phyloP scores from a whole-genome alignment of 306 rosid genomes.

The Vachellia pachyceras region DNA sequence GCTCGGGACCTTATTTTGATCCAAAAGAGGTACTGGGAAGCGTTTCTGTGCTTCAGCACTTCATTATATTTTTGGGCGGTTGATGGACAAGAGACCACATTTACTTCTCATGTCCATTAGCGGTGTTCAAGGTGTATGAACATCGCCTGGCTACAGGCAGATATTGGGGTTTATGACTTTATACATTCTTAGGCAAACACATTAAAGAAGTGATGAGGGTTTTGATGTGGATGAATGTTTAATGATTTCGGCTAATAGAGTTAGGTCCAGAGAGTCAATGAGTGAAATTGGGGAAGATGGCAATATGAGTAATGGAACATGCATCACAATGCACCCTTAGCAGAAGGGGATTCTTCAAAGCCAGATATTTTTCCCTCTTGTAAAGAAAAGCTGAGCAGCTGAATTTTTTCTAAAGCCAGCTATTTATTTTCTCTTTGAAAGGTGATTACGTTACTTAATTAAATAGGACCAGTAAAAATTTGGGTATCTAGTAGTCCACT shows the following conservation, averaged over 20 bases:
- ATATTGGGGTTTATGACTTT: background rate
- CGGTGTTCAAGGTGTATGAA: background rate
- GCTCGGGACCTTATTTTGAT: conserved; percentile 60
- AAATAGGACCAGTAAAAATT: background rate
- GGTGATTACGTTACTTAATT: background rate
- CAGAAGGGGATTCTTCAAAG: background rate
- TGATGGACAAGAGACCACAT: too few species aligned
- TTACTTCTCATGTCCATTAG: too few species aligned
- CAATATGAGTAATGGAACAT: background rate
- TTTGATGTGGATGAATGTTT: background rate
- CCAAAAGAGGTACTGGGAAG: conserved; percentile 62
- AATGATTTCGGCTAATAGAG: background rate
- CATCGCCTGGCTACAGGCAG: background rate
- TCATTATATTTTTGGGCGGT: background rate
- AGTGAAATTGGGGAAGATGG: background rate
- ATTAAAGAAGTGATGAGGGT: background rate
- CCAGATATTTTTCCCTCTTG: background rate
- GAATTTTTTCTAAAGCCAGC: background rate
- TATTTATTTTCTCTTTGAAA: background rate
- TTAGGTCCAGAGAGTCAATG: background rate
- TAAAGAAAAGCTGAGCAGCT: conserved; percentile 8
- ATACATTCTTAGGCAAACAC: background rate
- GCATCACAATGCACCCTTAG: background rate
- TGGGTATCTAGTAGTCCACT: background rate
- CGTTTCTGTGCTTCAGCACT: background rate